Base-by-base conservation (phyloP, 169 alveolate species). In the Ophryocystis elektroscirrha region DNA sequence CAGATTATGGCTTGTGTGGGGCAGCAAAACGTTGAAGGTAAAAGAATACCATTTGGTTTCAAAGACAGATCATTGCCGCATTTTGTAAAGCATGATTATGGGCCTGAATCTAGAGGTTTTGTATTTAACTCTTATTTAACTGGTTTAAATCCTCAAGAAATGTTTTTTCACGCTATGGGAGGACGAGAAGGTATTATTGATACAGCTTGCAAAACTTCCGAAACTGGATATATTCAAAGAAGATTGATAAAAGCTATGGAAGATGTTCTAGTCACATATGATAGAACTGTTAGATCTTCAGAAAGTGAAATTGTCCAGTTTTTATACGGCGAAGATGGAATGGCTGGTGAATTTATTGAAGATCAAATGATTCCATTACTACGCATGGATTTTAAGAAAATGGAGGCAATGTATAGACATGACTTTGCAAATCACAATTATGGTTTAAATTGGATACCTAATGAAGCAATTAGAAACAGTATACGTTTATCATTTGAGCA, bases 121-220 rank as follows among this genome's bases (percentile, higher is more conserved):
- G 98, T 91, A 7, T 91, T 89, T 29, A 89, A 94, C 79, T 85
- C 95, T 15, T 94, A 89, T 63, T 76, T 94, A 36, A 73, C 91
- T 27, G 96, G 96, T 0, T 29, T 65, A n/a, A 52, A 93, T 28
- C 97, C 97, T 16, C 91, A 91, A 67, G 99, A 94, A 65, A 84
- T 93, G 63, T 95, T 89, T 76, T 93, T 95, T 78, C 99, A 95
- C 77, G 98, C 99, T 39, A 95, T 95, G 99, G 98, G 98, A 27
- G 99, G 99, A 25, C 76, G 99, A 65, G 99, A 95, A 67, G 99
- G 99, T 38, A 87, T 95, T 27, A 93, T 93, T 48, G 99, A 95
- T 74, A 95, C 99, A 16, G 98, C 99, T 15, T 95, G 96, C 50
- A 95, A 95, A 61, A 95, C 99, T 25, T 79, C 97, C 19, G 97